A percentile compares a stretch with the other conserved stretches of the same genome.
These are phyloP conservation scores for Claviceps sp. DNA, from an alignment of 2,329 filamentous ascomycete genomes.

Conservation along the genomic window DNA sequence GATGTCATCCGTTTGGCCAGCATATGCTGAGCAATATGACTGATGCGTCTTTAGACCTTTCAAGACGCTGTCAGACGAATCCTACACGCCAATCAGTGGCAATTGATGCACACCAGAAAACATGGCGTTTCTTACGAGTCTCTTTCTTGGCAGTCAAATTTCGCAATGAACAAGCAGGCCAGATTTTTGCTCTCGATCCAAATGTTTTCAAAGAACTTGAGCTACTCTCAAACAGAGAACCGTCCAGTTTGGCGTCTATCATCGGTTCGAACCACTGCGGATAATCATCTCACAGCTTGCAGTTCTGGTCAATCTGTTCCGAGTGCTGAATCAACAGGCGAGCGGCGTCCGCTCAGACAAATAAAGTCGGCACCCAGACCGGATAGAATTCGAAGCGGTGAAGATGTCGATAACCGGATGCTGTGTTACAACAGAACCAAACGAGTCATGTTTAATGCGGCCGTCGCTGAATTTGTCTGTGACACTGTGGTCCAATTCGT, in stretches of 20 bases:
- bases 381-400: slow-evolving; percentile 3
- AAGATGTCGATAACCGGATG: slow-evolving; percentile 4
- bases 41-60: not conserved
- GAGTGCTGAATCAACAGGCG: slow-evolving; percentile 1
- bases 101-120: too few species aligned
- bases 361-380: slow-evolving; percentile 1
- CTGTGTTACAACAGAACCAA: slow-evolving; percentile 4
- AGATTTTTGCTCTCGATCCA: too few species aligned
- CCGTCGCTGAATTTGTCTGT: not conserved
- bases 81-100: too few species aligned
- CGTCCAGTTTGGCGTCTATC: not conserved
- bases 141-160: not conserved
- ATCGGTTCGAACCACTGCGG: not conserved
- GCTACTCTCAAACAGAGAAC: not conserved
- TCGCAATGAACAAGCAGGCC: not conserved
- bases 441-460: not conserved
- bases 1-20: not conserved
- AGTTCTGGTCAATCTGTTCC: not conserved
- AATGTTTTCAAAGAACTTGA: not conserved
- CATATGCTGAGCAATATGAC: not conserved
- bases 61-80: too few species aligned
- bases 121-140: not conserved
- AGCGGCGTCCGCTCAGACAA: not conserved
- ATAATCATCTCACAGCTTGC: not conserved
- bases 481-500: not conserved